Evolutionary conservation across 805 yeast species (phyloP), one percentile per base, ranked within the genome.

Genomic region (Saccharomycopsis schoenii): DNA sequence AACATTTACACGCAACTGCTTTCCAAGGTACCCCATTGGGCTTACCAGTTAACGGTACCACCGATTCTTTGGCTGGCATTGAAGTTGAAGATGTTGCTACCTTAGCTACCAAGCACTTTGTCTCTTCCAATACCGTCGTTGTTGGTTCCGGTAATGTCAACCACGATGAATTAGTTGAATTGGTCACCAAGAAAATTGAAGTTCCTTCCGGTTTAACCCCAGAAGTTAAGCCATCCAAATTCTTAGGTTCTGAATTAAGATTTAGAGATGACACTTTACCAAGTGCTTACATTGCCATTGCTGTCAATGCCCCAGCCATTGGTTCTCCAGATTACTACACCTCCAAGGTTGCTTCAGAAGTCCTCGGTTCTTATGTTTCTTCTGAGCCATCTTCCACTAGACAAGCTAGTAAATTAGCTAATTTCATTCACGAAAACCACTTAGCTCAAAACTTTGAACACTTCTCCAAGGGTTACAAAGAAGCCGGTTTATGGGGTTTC

Each of bases 251-350:
- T 56, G 96, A 88, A 72, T 85, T 87, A 66, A 84, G 92, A 82
- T 77, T 87, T 77, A 86, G 96, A 83, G 96, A 88, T 72, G 96
- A 88, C 75, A 88, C 90, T 68, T 72, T 86, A 70, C 89, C 93
- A 71, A 81, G 83, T 72, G 94, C 93, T 61, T 86, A 86, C 80
- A 80, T 87, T 68, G 75, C 91, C 60, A 79, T 88, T 69, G 90
- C 91, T 62, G 93, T 80, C 60, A 79, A 82, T 70, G 89, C 90
- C 77, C 92, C 86, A 75, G 77, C 85, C 54, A 64, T 79, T 57
- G 70, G 71, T 64, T 84, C 92, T 61, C 83, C 85, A 67, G 81
- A 85, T 69, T 86, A 80, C 78, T 80, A 80, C 74, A 82, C 83
- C 64, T 85, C 93, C 66, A 76, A 85, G 74, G 90, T 88, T 67